Percentiles rank a stretch among this genome's conserved stretches.
phyloP scores from a whole-genome alignment of 2,329 filamentous ascomycete species.

The Fusarium goolgardi region DNA sequence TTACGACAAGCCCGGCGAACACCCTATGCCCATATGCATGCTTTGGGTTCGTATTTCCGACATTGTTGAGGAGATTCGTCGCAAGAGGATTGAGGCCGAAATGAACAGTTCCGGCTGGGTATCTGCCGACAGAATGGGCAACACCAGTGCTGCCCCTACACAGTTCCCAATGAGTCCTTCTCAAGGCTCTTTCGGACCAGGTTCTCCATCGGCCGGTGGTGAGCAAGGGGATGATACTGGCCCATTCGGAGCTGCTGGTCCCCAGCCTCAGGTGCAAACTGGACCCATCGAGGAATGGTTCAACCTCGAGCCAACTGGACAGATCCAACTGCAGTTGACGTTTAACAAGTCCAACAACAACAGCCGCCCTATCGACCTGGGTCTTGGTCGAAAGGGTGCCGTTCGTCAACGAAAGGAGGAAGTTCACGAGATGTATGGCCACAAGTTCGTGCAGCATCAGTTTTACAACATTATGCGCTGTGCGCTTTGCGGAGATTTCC shows the following conservation, averaged over 20 bases:
- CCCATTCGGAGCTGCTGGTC: conserved; percentile 51
- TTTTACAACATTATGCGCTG: conserved; percentile 99
- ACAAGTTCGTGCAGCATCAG: conserved; percentile 98
- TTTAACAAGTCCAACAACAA: conserved; percentile 93
- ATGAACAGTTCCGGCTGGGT: conserved; percentile 97
- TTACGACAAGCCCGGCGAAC: conserved; percentile 93
- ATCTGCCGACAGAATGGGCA: conserved; percentile 93
- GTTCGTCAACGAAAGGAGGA: conserved; percentile 98
- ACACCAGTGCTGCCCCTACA: conserved; percentile 58
- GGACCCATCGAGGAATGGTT: conserved; percentile 93
- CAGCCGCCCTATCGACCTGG: conserved; percentile 83
- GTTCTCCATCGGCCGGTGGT: conserved; percentile 56
- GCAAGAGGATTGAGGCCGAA: conserved; percentile 96
- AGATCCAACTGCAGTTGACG: conserved; percentile 89
- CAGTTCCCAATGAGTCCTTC: conserved; percentile 70
- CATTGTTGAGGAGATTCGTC: conserved; percentile 95
- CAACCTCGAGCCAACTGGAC: conserved; percentile 91
- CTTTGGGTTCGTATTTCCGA: conserved; percentile 97
- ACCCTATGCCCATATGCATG: conserved; percentile 91
- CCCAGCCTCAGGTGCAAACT: conserved; percentile 64
- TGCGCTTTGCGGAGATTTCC: conserved; percentile 95
- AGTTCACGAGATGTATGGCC: conserved; percentile 97
- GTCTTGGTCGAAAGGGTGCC: conserved; percentile 93
- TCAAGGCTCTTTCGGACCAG: conserved; percentile 56
- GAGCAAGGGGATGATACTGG: conserved; percentile 49